Evolutionary conservation across 805 yeast genomes (phyloP), one percentile per base, ranked within the genome.

Genomic region (Lipomyces kockii): DNA sequence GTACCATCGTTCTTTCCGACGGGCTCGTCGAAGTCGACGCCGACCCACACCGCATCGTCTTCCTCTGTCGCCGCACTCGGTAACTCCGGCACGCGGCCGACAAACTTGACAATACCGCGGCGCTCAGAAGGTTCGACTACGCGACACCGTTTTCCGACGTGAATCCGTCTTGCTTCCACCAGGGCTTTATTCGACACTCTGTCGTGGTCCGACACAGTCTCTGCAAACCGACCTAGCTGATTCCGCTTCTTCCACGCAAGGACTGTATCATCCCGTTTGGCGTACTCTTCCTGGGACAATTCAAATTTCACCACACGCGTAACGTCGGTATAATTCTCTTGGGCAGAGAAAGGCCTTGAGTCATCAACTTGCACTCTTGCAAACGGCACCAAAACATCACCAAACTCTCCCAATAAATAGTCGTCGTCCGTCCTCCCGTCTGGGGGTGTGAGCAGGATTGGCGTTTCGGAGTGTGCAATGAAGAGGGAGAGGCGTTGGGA

Each of bases 1-100:
- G 86, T 78, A 0, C 98, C 98, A 74, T 91, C 86, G 74, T 93
- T 91, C 76, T 89, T 91, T 4, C 98, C 98, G 7, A 85, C 84
- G 0, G 98, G 94, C 72, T 90, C 92, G 72, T 90, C 95, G 63
- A 92, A 87, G 72, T 88, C 90, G 2, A 94, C 84, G 0, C 98
- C 98, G 37, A 90, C 84, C 97, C 98, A 94, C 11, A 71, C 29
- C 39, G 60, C 57, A 39, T 67, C 67, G 2, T 81, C 83, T 32
- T 71, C 70, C 43, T 53, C 59, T 5, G 53, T 58, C 9, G 37
- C 35, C 14, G 14, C 58, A 14, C 39, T 37, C 59, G 86, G 87
- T 60, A 92, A 84, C 52, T 83, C 86, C 0, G 85, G 81, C 1
- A 94, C 86, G 52, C 78, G 78, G 1, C 98, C 98, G 14, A 92